Conservation (phyloP, 2,329 filamentous ascomycete species). For the Westerdykella ornata region DNA sequence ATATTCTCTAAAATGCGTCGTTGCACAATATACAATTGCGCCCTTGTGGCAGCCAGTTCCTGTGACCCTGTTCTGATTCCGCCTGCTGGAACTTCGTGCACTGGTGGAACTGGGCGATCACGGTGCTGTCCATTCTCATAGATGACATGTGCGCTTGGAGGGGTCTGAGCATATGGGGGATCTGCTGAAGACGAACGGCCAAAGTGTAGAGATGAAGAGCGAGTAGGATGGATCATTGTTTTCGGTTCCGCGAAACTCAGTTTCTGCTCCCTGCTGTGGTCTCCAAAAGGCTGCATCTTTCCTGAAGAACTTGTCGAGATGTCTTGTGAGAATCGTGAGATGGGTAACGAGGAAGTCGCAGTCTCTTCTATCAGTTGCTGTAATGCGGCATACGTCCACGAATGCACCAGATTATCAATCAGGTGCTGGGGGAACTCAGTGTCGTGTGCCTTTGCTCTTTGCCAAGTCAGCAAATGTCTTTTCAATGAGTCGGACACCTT, state of each 20-base stretch:
- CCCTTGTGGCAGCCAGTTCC: slow-evolving; percentile 73
- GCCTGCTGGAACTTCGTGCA: not conserved
- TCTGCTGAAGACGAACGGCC: slow-evolving; percentile 27
- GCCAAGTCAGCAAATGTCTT: slow-evolving; percentile 12
- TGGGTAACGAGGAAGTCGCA: slow-evolving; percentile 59
- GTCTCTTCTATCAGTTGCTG: slow-evolving; percentile 74
- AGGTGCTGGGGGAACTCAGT: slow-evolving; percentile 43
- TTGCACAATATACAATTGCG: slow-evolving; percentile 73
- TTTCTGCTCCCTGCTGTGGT: slow-evolving; percentile 52
- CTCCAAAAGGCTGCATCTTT: slow-evolving; percentile 48
- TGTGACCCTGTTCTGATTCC: slow-evolving; percentile 57
- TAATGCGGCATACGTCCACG: slow-evolving; percentile 69
- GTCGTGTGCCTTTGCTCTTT: slow-evolving; percentile 28
- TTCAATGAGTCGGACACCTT: slow-evolving; percentile 34
- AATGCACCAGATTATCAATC: slow-evolving; percentile 67
- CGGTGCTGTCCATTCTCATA: slow-evolving; percentile 37
- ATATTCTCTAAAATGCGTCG: slow-evolving; percentile 70
- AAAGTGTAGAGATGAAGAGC: slow-evolving; percentile 54
- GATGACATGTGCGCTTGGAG: slow-evolving; percentile 28
- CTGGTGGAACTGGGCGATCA: slow-evolving; percentile 18
- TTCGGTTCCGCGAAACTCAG: slow-evolving; percentile 60
- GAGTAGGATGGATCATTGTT: slow-evolving; percentile 62
- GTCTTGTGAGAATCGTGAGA: slow-evolving; percentile 41
- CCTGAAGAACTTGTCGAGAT: slow-evolving; percentile 24
- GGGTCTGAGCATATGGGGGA: slow-evolving; percentile 27